These are phyloP conservation scores for Syncephalastrum sp. DNA, from an alignment of 371 early-diverging fungal species.

Conservation along the genomic window DNA sequence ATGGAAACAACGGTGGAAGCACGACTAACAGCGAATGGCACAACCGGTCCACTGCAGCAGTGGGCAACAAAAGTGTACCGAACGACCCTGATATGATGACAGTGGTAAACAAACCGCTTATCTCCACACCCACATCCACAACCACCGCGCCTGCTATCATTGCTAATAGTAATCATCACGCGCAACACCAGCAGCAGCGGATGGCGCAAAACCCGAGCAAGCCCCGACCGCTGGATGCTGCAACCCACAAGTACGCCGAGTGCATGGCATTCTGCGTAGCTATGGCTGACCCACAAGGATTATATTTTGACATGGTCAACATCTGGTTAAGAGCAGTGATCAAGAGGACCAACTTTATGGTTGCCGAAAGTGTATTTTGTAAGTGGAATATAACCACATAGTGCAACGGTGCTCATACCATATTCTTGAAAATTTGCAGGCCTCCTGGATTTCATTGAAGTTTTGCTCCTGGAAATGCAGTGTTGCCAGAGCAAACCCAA, in stretches of 20 bases:
- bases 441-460: conserved; percentile 51
- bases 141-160: no score
- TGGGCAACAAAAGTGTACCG: neutral
- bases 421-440: conserved; percentile 1
- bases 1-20: no score
- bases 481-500: conserved; percentile 21
- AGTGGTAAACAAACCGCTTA: neutral
- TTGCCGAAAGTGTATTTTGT: conserved; percentile 55
- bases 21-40: no score
- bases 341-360: conserved; percentile 46
- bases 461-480: conserved; percentile 38
- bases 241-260: conserved; percentile 48
- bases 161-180: neutral
- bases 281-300: conserved; percentile 24
- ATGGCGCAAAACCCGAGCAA: conserved; percentile 29
- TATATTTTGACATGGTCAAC: conserved; percentile 52
- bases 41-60: neutral
- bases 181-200: neutral
- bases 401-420: neutral
- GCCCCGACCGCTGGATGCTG: conserved; percentile 48
- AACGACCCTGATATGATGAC: neutral
- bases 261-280: conserved; percentile 46
- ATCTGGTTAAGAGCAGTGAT: conserved; percentile 50
- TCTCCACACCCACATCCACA: no score
- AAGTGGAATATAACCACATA: conserved; percentile 1